Evolutionary conservation across 305 asterid species (phyloP), one percentile per base, ranked within the genome.

Genomic region (Fraxinus paxiana): DNA sequence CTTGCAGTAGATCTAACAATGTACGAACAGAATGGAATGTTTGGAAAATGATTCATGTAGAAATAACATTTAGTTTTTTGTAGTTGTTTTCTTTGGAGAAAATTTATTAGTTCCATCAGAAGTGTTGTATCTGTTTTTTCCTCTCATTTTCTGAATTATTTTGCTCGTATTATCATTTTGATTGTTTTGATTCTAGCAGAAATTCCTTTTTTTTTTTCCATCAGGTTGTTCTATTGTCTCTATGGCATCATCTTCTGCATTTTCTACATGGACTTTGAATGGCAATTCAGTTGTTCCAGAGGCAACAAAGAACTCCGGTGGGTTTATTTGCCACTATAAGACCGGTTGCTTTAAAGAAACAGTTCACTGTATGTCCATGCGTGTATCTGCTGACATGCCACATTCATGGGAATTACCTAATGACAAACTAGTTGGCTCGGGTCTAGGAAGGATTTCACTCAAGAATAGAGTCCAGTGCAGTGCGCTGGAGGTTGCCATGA

Each of bases 171-270:
- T 15, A 3, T 48, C 20, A 15, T 48, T 48, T 48, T 13, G 6
- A 15, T 15, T 13, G n/a, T 13, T 48, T 48, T 48, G 20, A 48
- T 15, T 48, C 20, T 15, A 48, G 59, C 20, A 48, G 59, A 48
- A 15, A 48, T 48, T 48, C 59, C 2, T 43, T 17, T 17, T 56
- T 17, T 17, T 48, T 15, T 5, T 5, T 4, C 61, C 26, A 37
- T 9, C 75, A 79, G 86, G 83, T 70, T 22, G 51, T 63, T 78
- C 33, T 38, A 33, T 71, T 73, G 18, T 75, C 72, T 75, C 43
- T 79, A 91, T 92, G 97, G 90, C 91, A 7, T 83, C 83, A 10
- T 80, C 88, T 56, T 63, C 85, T 76, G 38, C 87, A 35, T 90
- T 85, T 75, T 83, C 90, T 8, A 41, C 85, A 6, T 85, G 84